Evolutionary conservation across 176 grass and related monocot species (phyloP).

Genomic region (Phragmites australis): DNA sequence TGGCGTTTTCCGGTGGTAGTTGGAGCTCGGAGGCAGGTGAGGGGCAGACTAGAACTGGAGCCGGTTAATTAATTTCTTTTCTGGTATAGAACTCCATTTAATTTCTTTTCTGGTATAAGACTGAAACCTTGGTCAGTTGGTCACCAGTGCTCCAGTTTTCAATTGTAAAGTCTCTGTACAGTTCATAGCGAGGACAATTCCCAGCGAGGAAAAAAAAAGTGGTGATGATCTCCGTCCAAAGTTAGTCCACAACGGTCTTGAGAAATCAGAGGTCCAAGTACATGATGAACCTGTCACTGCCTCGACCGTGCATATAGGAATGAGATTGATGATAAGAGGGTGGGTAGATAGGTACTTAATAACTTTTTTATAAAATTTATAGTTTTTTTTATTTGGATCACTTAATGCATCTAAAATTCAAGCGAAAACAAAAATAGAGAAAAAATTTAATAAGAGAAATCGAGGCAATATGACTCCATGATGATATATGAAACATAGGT

Average conservation of each 20-base stretch:
- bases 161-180: background rate
- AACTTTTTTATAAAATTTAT: too few relatives aligned
- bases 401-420: too few relatives aligned
- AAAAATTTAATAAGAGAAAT: too few relatives aligned
- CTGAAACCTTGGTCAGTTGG: background rate
- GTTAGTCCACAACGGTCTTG: background rate
- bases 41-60: background rate
- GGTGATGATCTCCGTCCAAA: background rate
- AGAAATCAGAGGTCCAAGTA: background rate
- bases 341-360: too few relatives aligned
- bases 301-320: too few relatives aligned
- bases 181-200: background rate
- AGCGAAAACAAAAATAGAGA: too few relatives aligned
- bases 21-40: background rate
- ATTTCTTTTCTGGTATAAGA: background rate
- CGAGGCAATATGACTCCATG: too few relatives aligned
- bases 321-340: too few relatives aligned
- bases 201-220: background rate
- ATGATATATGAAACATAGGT: too few relatives aligned
- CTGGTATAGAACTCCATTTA: background rate
- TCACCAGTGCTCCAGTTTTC: background rate
- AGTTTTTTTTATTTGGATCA: too few relatives aligned
- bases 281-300: slow-evolving; percentile 21
- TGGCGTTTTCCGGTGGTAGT: background rate
- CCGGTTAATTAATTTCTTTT: too few relatives aligned